A percentile compares a stretch with the other conserved stretches of the same genome.
Conservation (phyloP, 768 basidiomycete genomes). For the Boletus fagicola region DNA sequence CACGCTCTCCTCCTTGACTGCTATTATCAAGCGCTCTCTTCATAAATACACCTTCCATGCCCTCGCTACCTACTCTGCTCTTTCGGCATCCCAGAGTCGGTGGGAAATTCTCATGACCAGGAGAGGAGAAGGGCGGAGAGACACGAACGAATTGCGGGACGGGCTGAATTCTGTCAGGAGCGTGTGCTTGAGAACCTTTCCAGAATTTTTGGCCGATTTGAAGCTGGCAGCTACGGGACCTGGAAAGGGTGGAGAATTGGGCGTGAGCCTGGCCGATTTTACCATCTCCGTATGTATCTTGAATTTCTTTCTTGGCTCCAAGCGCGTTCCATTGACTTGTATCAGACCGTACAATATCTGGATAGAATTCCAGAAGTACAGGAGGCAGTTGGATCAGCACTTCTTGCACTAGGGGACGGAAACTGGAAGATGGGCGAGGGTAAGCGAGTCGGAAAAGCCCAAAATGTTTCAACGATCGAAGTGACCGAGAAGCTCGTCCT, state of each 20-base stretch:
- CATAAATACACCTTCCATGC: conserved; percentile 81
- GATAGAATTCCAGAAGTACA: conserved; percentile 69
- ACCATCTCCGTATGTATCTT: conserved; percentile 45
- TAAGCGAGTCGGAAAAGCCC: conserved; percentile 53
- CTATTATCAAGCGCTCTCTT: conserved; percentile 72
- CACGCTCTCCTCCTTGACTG: conserved; percentile 60
- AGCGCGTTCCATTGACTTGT: background rate
- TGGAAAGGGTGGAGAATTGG: conserved; percentile 56
- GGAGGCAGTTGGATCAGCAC: conserved; percentile 60
- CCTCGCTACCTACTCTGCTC: conserved; percentile 61
- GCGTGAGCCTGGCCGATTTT: conserved; percentile 64
- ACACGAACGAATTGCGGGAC: conserved; percentile 70
- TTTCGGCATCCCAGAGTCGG: conserved; percentile 53
- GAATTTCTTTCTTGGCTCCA: background rate
- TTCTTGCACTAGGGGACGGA: conserved; percentile 75
- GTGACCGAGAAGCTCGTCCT: conserved; percentile 59
- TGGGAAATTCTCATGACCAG: conserved; percentile 67
- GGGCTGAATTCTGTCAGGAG: conserved; percentile 61
- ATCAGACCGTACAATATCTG: conserved; percentile 66
- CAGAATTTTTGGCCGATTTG: conserved; percentile 78
- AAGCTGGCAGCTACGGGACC: conserved; percentile 54
- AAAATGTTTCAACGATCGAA: conserved; percentile 41
- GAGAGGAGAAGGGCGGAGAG: conserved; percentile 45
- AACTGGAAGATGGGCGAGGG: conserved; percentile 94
- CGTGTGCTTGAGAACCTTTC: conserved; percentile 77